phyloP scores from a whole-genome alignment of 2,329 filamentous ascomycete species.

The Plenodomus lindquistii region DNA sequence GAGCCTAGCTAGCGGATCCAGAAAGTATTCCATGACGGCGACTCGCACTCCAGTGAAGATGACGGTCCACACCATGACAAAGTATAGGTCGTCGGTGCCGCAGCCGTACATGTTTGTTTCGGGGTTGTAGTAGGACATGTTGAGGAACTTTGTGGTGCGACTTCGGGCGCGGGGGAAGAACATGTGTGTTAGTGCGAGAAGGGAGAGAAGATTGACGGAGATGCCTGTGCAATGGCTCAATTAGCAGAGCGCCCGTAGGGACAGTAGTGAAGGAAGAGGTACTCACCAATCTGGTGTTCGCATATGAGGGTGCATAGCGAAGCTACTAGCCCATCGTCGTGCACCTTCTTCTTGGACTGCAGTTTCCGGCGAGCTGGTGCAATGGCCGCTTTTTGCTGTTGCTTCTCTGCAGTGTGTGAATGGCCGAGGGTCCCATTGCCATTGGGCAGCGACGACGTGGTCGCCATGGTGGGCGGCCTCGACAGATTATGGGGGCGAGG shows the following conservation, averaged over 20 bases:
- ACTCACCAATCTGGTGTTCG: conserved; percentile 78
- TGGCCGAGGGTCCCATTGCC: conserved; percentile 11
- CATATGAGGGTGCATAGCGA: conserved; percentile 71
- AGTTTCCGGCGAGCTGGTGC: conserved; percentile 22
- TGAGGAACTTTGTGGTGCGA: conserved; percentile 86
- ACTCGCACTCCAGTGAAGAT: conserved; percentile 87
- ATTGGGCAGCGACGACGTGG: conserved; percentile 17
- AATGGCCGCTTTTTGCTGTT: conserved; percentile 12
- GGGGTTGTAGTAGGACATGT: conserved; percentile 79
- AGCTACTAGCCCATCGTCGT: conserved; percentile 65
- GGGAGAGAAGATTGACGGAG: conserved; percentile 80
- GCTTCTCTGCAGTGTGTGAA: conserved; percentile 11
- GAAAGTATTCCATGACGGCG: conserved; percentile 81
- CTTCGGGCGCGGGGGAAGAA: conserved; percentile 79
- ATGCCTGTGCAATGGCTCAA: conserved; percentile 61
- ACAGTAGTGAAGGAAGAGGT: background rate
- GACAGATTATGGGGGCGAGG: background rate
- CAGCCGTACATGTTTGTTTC: conserved; percentile 70
- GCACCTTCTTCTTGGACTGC: conserved; percentile 54
- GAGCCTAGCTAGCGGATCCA: conserved; percentile 74
- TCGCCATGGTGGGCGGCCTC: conserved; percentile 16
- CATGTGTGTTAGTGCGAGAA: conserved; percentile 79
- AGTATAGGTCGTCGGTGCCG: conserved; percentile 77
- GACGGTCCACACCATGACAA: conserved; percentile 77
- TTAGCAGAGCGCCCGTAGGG: background rate